phyloP scores from a whole-genome alignment of 2,329 filamentous ascomycete species.

The Ophiocordyceps australis region DNA sequence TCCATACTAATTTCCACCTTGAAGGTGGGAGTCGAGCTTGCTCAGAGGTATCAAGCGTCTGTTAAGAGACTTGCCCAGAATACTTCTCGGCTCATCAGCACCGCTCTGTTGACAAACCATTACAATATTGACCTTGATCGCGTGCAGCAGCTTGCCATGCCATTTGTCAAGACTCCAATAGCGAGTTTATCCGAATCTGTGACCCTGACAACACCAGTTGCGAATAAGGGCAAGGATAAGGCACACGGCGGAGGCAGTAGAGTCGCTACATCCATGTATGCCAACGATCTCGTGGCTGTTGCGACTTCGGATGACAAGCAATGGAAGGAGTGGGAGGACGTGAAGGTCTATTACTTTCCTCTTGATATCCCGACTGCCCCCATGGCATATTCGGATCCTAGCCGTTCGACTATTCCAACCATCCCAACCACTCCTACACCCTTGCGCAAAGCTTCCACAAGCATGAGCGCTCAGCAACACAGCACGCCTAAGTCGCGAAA shows the following conservation, averaged over 20 bases:
- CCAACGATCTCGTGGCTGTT: conserved; percentile 69
- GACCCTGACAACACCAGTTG: conserved; percentile 32
- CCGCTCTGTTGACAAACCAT: conserved; percentile 63
- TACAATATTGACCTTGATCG: conserved; percentile 66
- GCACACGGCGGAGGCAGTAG: conserved; percentile 18
- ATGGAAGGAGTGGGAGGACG: conserved; percentile 66
- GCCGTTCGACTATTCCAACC: conserved; percentile 32
- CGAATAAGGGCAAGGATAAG: conserved; percentile 67
- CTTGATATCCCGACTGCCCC: conserved; percentile 10
- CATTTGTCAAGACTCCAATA: conserved; percentile 58
- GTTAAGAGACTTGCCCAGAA: conserved; percentile 60
- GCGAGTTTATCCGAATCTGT: conserved; percentile 31
- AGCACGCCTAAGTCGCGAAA: conserved; percentile 21
- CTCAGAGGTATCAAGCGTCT: conserved; percentile 81
- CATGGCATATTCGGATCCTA: conserved; percentile 7
- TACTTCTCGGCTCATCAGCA: conserved; percentile 47
- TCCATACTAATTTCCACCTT: conserved; percentile 63
- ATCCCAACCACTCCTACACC: conserved; percentile 58
- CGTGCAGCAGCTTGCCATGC: conserved; percentile 65
- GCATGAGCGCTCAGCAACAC: conserved; percentile 21
- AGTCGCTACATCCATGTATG: conserved; percentile 43
- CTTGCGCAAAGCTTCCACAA: conserved; percentile 49
- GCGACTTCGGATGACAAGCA: conserved; percentile 37
- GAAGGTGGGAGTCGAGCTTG: conserved; percentile 67
- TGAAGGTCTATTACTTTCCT: conserved; percentile 68